Conservation (phyloP, 257 asterid species). For the Jacaranda copaia region DNA sequence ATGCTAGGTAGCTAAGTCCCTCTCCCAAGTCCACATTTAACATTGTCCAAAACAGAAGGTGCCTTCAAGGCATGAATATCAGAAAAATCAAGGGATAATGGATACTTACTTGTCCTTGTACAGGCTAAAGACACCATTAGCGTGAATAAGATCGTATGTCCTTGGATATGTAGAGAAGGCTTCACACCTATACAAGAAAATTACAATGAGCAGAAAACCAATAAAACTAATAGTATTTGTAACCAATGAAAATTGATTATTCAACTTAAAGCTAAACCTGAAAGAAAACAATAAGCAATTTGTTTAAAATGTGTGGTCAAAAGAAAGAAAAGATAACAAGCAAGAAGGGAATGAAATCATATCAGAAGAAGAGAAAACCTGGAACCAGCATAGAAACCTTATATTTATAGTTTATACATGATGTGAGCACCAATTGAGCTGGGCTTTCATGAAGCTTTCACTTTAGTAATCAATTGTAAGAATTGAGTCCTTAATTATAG, state of each 20-base stretch:
- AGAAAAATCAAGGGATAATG: constrained; percentile 24
- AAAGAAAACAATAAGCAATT: background rate
- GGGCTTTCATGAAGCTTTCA: constrained; percentile 18
- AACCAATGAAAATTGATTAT: background rate
- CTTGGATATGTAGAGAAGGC: constrained; percentile 96
- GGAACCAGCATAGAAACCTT: background rate
- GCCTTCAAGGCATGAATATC: background rate
- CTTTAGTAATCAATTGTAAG: background rate
- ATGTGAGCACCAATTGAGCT: background rate
- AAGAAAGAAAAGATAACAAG: background rate
- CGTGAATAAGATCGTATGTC: constrained; percentile 95
- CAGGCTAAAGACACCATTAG: constrained; percentile 84
- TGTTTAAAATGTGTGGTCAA: background rate
- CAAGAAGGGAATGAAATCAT: background rate
- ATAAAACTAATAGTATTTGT: background rate
- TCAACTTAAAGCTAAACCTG: constrained; percentile 1
- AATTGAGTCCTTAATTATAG: background rate
- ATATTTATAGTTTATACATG: background rate
- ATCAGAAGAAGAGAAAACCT: background rate
- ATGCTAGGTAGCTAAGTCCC: background rate
- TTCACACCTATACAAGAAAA: constrained; percentile 73
- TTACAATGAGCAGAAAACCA: constrained; percentile 13
- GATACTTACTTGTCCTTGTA: constrained; percentile 84
- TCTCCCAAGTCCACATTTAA: background rate
- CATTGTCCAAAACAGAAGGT: background rate